Percentiles rank a stretch among this genome's conserved stretches.
Evolutionary conservation across 345 rosid genomes (phyloP).

Genomic region (Durio zibethinus): DNA sequence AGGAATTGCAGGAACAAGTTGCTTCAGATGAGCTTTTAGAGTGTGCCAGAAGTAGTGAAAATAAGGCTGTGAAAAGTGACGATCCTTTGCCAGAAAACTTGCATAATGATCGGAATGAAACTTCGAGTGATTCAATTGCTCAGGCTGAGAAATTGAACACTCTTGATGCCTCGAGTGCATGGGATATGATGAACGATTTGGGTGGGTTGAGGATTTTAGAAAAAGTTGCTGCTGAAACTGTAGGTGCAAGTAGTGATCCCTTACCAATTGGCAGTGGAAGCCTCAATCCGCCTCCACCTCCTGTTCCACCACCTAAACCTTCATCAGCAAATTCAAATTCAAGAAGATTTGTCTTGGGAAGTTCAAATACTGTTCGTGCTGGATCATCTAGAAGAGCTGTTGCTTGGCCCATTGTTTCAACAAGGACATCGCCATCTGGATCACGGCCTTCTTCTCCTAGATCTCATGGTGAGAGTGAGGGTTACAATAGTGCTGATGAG

Average conservation of each 20-base stretch:
- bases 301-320: constrained; percentile 84
- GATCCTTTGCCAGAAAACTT: constrained; percentile 34
- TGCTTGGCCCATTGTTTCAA: constrained; percentile 73
- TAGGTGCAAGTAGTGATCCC: constrained; percentile 42
- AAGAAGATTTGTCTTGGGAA: constrained; percentile 49
- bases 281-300: constrained; percentile 75
- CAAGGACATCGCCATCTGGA: constrained; percentile 77
- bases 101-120: constrained; percentile 30
- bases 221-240: constrained; percentile 42
- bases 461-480: constrained; percentile 85
- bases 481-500: constrained; percentile 99
- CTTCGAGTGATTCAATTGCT: constrained; percentile 37
- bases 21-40: constrained; percentile 48
- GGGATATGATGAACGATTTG: constrained; percentile 31
- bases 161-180: constrained; percentile 38
- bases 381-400: constrained; percentile 66
- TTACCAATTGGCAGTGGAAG: constrained; percentile 37
- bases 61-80: constrained; percentile 38
- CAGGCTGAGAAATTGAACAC: constrained; percentile 29
- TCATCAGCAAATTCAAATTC: constrained; percentile 39
- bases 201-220: constrained; percentile 44
- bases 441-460: constrained; percentile 97
- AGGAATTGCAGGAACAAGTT: constrained; percentile 54
- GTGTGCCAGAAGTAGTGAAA: constrained; percentile 38
- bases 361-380: constrained; percentile 48